Evolutionary conservation across 305 asterid species (phyloP).

Genomic region (Plantago coronopus): DNA sequence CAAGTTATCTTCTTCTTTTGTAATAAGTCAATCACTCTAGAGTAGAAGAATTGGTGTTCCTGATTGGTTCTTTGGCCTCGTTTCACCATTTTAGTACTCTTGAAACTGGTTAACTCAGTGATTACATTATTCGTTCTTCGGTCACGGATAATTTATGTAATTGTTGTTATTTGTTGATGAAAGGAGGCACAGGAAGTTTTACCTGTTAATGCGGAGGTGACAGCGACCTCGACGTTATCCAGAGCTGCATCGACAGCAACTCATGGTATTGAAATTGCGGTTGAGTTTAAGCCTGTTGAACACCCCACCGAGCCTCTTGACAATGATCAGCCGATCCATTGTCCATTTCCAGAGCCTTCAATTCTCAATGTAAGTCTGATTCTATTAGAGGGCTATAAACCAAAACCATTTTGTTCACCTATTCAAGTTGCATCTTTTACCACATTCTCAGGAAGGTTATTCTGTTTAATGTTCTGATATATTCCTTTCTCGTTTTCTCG

Average conservation of each 20-base stretch:
- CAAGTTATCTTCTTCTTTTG: no score
- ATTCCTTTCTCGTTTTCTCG: no score
- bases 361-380: slow-evolving; percentile 62
- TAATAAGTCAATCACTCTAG: no score
- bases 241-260: slow-evolving; percentile 39
- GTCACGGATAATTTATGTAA: not conserved
- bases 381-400: not conserved
- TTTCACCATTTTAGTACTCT: no score
- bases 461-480: not conserved
- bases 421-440: not conserved
- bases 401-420: not conserved
- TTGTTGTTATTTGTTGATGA: slow-evolving; percentile 11
- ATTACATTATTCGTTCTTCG: not conserved
- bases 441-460: not conserved
- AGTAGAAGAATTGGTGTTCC: no score
- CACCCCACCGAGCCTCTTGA: slow-evolving; percentile 80
- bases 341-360: slow-evolving; percentile 91
- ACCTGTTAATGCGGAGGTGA: slow-evolving; percentile 46
- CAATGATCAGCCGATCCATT: slow-evolving; percentile 73
- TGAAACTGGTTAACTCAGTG: not conserved
- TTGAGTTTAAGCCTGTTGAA: slow-evolving; percentile 82
- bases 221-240: slow-evolving; percentile 32
- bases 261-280: slow-evolving; percentile 62
- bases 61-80: no score
- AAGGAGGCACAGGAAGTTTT: slow-evolving; percentile 58